Conservation (phyloP, 345 rosid species). For the Ricinus communis region DNA sequence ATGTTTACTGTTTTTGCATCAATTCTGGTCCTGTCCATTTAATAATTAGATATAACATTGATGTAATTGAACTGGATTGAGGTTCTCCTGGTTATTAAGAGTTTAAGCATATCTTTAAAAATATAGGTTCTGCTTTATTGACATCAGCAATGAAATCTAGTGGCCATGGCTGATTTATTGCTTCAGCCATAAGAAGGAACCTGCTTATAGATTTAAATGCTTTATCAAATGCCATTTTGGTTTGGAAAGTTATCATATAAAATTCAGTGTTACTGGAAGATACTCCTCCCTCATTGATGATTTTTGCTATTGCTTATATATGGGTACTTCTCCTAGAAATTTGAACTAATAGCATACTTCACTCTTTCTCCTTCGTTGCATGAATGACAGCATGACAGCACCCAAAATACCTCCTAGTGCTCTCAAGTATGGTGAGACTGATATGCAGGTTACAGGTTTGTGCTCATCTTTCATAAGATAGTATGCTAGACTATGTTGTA, state of each 20-base stretch:
- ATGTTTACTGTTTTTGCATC: background rate
- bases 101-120: background rate
- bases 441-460: constrained; percentile 67
- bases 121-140: too few relatives aligned
- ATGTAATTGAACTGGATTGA: background rate
- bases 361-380: background rate
- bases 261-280: background rate
- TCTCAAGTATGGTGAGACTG: constrained; percentile 71
- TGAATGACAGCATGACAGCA: constrained; percentile 68
- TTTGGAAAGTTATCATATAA: too few relatives aligned
- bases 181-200: background rate
- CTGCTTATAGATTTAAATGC: background rate
- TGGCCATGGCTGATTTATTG: background rate
- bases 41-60: background rate
- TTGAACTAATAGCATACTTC: background rate
- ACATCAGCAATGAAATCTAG: background rate
- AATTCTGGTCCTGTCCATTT: background rate
- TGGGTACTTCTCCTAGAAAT: background rate
- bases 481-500: background rate
- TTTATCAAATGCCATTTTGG: too few relatives aligned
- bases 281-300: background rate
- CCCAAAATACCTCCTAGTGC: constrained; percentile 70
- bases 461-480: constrained; percentile 1
- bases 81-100: background rate
- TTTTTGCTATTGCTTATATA: background rate